Evolutionary conservation across 805 yeast genomes (phyloP), one percentile per base, ranked within the genome.

Genomic region (Torulaspora microellipsoides): DNA sequence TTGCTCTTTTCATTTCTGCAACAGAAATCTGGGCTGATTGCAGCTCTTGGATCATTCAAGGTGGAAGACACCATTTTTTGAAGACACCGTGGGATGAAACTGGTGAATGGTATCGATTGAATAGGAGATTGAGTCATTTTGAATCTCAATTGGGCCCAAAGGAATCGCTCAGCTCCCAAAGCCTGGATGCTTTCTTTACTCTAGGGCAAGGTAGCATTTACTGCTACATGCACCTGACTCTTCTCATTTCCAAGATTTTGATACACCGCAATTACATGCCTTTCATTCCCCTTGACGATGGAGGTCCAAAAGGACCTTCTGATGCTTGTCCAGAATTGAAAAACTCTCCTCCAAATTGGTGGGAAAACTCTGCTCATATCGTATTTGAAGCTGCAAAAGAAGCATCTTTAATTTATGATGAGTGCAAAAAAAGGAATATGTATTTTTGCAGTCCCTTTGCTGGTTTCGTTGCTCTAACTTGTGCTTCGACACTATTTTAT

Each of bases 41-140:
- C 40, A 37, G 40, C 25, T 27, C 40, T 25, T 37, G 40, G 40
- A 14, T 37, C 14, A 37, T 37, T n/a, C 40, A 37, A 28, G 40
- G 40, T 12, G 40, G 40, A 28, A 37, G 20, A 29, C 40, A 29
- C 7, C 40, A 37, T 10, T 37, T 15, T 37, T 13, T 8, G 1
- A 23, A 37, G 23, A 33, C 34, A 4, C 40, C 40, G 10, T 37
- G 40, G 40, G 40, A 37, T 28, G 27, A 14, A 15, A 28, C 14
- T 14, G 30, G 40, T 13, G 34, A 37, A 15, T 37, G 40, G 40
- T 3, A 29, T 17, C 28, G 25, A 13, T n/a, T 37, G 14, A 29
- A 37, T 29, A 11, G 27, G 7, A 37, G 30, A 15, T 28, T 37
- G 27, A 13, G 12, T 27, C 7, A 3, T 37, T 37, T 37, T 15